phyloP scores from a whole-genome alignment of 2,329 filamentous ascomycete species.

The Hypoxylon sp. region DNA sequence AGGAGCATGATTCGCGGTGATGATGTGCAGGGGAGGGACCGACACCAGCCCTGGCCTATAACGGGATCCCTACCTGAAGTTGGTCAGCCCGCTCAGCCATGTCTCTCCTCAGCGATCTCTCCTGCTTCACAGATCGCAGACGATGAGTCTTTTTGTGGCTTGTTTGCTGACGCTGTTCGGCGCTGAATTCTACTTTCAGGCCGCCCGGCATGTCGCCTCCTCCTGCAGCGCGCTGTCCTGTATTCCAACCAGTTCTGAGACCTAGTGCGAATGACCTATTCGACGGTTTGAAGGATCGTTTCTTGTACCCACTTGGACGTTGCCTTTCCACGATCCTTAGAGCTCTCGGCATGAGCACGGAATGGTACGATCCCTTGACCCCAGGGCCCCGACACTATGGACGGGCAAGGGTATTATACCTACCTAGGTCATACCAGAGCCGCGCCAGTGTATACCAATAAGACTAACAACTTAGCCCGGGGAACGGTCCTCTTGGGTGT shows the following conservation, averaged over 20 bases:
- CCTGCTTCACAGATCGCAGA: not conserved
- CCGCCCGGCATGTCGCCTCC: not conserved
- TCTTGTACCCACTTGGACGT: conserved; percentile 15
- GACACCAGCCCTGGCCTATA: conserved; percentile 14
- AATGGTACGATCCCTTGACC: conserved; percentile 22
- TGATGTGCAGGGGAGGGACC: conserved; percentile 15
- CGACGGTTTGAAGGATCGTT: conserved; percentile 11
- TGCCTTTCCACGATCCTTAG: conserved; percentile 18
- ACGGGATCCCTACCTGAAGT: not conserved
- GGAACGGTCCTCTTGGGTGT: conserved; percentile 22
- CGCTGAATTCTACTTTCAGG: conserved; percentile 9
- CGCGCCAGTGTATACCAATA: conserved; percentile 19
- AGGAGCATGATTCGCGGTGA: conserved; percentile 14
- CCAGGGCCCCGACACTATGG: conserved; percentile 29
- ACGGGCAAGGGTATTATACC: conserved; percentile 19
- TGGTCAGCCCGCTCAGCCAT: not conserved
- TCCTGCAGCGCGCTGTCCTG: not conserved
- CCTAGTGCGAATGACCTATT: conserved; percentile 9
- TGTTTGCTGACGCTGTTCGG: not conserved
- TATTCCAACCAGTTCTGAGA: conserved; percentile 20
- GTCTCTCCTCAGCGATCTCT: not conserved
- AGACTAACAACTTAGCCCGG: conserved; percentile 36
- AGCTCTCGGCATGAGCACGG: conserved; percentile 8
- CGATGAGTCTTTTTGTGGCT: not conserved
- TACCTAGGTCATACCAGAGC: conserved; percentile 13